Evolutionary conservation across 2,329 filamentous ascomycete genomes (phyloP), one percentile per base, ranked within the genome.

Genomic region (Nemania sp.): DNA sequence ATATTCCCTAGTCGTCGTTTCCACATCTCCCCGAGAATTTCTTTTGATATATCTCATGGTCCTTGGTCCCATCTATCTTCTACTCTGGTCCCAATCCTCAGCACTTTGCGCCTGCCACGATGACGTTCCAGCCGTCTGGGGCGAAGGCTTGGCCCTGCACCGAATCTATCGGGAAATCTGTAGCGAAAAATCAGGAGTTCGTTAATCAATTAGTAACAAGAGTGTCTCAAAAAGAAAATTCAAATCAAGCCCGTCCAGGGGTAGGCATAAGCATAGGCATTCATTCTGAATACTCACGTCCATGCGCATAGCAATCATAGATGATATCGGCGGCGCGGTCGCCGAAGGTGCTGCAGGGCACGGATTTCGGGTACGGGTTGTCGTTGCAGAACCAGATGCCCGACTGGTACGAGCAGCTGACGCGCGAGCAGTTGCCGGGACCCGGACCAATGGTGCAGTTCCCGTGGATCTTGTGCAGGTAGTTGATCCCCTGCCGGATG

Each of bases 381-480:
- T 61, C 57, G 31, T 61, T 61, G 46, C 59, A 61, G 17, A 56
- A 61, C 48, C 45, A 61, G 20, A 61, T 58, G 22, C 54, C 59
- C 17, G 59, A 61, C 20, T 14, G 11, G 20, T 54, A 60, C 11
- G 51, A 58, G 43, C 59, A 61, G 17, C 54, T 55, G 34, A 61
- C 47, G 40, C 57, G 57, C 2, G 33, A 20, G 44, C 57, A 61
- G 44, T 60, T 60, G 1, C 28, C 57, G 2, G 57, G 57, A 3
- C 59, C 59, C 6, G 59, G 54, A 5, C 54, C 57, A 24, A 30
- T 52, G 22, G 39, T 55, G 49, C 59, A 61, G 26, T 57, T 23
- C 6, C 52, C 59, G 7, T 46, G 39, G 34, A 58, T 54, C 33
- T 52, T 41, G 11, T 12, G 54, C 2, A 61, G 46, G 23, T 61